phyloP scores from a whole-genome alignment of 2,329 filamentous ascomycete species.

The Aspergillus sp. region DNA sequence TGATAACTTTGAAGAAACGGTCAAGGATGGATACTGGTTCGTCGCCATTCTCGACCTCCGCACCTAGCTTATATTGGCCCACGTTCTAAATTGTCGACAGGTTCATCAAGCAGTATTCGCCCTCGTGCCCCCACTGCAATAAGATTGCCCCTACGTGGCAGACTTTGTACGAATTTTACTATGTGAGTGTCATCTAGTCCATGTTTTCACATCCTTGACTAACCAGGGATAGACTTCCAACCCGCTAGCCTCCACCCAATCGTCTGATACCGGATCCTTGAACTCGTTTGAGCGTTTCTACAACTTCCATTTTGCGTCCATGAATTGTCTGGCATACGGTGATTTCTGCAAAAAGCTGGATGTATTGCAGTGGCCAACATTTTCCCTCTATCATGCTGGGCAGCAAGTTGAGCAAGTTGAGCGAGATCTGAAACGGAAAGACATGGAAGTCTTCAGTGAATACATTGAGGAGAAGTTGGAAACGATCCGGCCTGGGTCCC shows the following conservation, averaged over 20 bases:
- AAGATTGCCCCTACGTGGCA: constrained; percentile 82
- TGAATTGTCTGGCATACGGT: constrained; percentile 83
- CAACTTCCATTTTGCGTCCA: constrained; percentile 79
- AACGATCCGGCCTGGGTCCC: constrained; percentile 74
- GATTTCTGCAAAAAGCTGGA: constrained; percentile 72
- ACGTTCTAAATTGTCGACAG: constrained; percentile 30
- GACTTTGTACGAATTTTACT: constrained; percentile 92
- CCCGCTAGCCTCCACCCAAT: constrained; percentile 56
- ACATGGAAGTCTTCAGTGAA: constrained; percentile 64
- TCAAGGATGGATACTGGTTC: constrained; percentile 54
- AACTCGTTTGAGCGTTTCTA: constrained; percentile 80
- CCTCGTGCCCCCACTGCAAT: constrained; percentile 68
- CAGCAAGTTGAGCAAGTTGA: constrained; percentile 62
- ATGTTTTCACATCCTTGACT: constrained; percentile 16
- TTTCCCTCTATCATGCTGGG: constrained; percentile 78
- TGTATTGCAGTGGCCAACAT: constrained; percentile 72
- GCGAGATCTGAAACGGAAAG: constrained; percentile 57
- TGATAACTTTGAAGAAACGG: constrained; percentile 49
- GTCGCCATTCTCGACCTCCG: constrained; percentile 15
- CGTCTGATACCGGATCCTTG: constrained; percentile 51
- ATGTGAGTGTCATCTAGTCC: constrained; percentile 33
- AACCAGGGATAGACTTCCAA: constrained; percentile 67
- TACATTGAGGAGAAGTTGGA: constrained; percentile 78
- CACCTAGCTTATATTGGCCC: background rate
- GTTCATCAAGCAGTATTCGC: constrained; percentile 56